These are phyloP conservation scores for Phytophthora lateralis DNA, from an alignment of 352 stramenopile genomes.

Conservation along the genomic window DNA sequence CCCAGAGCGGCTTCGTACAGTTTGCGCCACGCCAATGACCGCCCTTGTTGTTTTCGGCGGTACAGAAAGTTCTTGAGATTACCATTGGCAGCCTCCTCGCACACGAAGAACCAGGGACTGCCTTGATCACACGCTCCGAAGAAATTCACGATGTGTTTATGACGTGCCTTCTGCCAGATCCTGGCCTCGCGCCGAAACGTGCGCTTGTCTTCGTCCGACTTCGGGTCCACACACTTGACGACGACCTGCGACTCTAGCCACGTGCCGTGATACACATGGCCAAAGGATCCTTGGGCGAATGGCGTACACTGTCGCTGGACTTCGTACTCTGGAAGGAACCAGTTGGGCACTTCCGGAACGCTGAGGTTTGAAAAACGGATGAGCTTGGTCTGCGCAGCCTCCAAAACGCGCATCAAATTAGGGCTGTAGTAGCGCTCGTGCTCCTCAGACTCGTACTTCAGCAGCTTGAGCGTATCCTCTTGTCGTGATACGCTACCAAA, in stretches of 20 bases:
- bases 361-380: slow-evolving; percentile 1
- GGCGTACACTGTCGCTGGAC: slow-evolving; percentile 10
- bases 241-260: slow-evolving; percentile 27
- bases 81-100: slow-evolving; percentile 19
- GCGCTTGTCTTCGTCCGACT: slow-evolving; percentile 13
- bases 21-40: slow-evolving; percentile 24
- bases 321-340: slow-evolving; percentile 29
- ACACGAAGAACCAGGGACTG: slow-evolving; percentile 21
- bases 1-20: slow-evolving; percentile 32
- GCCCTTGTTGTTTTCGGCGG: slow-evolving; percentile 5
- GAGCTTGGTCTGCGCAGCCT: not conserved
- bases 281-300: slow-evolving; percentile 18
- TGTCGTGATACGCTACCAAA: not conserved
- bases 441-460: slow-evolving; percentile 20
- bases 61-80: slow-evolving; percentile 24
- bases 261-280: slow-evolving; percentile 14
- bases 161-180: slow-evolving; percentile 23
- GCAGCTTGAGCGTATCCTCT: slow-evolving; percentile 14
- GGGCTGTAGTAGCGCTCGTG: slow-evolving; percentile 13
- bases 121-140: slow-evolving; percentile 31
- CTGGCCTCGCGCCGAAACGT: slow-evolving; percentile 24
- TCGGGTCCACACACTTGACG: slow-evolving; percentile 23
- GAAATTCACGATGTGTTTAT: slow-evolving; percentile 27
- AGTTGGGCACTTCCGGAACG: slow-evolving; percentile 8
- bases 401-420: slow-evolving; percentile 9